Conservation (phyloP, 352 stramenopile species). For the Peronospora destructor region DNA sequence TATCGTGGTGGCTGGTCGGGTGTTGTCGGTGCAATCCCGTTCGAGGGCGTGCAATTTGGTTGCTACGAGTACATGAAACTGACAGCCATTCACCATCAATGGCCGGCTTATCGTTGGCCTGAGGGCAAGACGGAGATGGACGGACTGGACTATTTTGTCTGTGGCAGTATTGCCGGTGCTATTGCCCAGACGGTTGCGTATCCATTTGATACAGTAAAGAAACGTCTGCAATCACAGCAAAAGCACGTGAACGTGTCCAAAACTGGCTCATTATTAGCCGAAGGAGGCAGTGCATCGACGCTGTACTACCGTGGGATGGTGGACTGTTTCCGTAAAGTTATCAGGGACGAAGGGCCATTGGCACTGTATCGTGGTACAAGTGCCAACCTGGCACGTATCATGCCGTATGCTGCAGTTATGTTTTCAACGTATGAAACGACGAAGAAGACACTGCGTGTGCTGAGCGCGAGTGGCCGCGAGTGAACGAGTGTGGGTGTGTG, state of each 20-base stretch:
- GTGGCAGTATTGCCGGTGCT: conserved; percentile 59
- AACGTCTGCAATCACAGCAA: conserved; percentile 62
- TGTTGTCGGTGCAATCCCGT: conserved; percentile 66
- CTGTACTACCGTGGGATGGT: conserved; percentile 60
- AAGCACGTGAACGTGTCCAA: conserved; percentile 20
- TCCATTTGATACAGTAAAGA: conserved; percentile 82
- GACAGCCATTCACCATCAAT: conserved; percentile 37
- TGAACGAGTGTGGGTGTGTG: conserved; percentile 7
- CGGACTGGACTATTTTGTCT: conserved; percentile 70
- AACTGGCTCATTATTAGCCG: conserved; percentile 15
- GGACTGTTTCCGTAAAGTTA: conserved; percentile 68
- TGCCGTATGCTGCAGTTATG: conserved; percentile 78
- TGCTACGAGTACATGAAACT: conserved; percentile 79
- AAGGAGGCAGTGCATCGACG: conserved; percentile 20
- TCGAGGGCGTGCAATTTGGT: conserved; percentile 78
- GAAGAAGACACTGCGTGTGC: conserved; percentile 53
- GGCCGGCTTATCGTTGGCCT: conserved; percentile 55
- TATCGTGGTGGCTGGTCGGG: conserved; percentile 65
- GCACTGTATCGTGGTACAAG: conserved; percentile 72
- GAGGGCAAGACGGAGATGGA: conserved; percentile 63
- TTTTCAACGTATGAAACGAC: conserved; percentile 79
- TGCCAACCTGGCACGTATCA: conserved; percentile 72
- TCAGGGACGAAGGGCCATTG: conserved; percentile 57
- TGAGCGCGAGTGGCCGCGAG: conserved; percentile 28
- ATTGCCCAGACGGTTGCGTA: conserved; percentile 80